Percentiles rank a stretch among this genome's conserved stretches.
Conservation (phyloP, 2,329 filamentous ascomycete genomes). For the Claviceps sp. region DNA sequence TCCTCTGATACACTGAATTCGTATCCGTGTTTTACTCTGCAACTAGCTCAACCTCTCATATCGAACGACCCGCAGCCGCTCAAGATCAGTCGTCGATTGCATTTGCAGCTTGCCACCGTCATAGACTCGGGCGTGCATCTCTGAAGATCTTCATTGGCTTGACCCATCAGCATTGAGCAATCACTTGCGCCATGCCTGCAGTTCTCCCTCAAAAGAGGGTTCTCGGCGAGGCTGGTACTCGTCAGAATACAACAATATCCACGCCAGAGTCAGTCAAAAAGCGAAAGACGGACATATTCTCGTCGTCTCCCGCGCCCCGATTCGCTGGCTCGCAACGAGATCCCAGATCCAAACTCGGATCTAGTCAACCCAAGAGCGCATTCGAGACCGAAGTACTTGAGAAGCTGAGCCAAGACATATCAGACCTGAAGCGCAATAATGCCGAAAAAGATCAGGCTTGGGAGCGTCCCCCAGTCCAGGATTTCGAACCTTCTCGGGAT, state of each 20-base stretch:
- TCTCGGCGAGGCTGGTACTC: slow-evolving; percentile 52
- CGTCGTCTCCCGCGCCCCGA: slow-evolving; percentile 41
- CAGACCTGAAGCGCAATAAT: slow-evolving; percentile 71
- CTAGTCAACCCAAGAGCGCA: slow-evolving; percentile 72
- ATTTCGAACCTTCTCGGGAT: slow-evolving; percentile 44
- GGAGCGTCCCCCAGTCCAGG: slow-evolving; percentile 47
- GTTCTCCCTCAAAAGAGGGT: slow-evolving; percentile 58
- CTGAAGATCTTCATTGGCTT: background rate
- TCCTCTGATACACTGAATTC: no score
- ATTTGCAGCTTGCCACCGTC: background rate
- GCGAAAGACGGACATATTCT: slow-evolving; percentile 51
- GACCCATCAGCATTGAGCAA: background rate
- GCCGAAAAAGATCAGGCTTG: slow-evolving; percentile 89
- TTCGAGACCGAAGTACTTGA: slow-evolving; percentile 93
- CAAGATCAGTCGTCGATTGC: background rate
- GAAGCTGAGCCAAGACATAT: slow-evolving; percentile 90
- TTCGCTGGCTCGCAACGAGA: slow-evolving; percentile 51
- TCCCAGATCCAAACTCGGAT: slow-evolving; percentile 47
- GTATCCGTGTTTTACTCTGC: no score
- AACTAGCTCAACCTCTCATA: no score
- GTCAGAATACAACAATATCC: slow-evolving; percentile 45
- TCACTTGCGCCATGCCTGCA: slow-evolving; percentile 29
- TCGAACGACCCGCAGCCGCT: no score
- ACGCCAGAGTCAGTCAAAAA: slow-evolving; percentile 58
- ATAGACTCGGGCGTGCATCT: background rate